Conservation (phyloP, 176 grass and related monocot species). For the Zoysia japonica region DNA sequence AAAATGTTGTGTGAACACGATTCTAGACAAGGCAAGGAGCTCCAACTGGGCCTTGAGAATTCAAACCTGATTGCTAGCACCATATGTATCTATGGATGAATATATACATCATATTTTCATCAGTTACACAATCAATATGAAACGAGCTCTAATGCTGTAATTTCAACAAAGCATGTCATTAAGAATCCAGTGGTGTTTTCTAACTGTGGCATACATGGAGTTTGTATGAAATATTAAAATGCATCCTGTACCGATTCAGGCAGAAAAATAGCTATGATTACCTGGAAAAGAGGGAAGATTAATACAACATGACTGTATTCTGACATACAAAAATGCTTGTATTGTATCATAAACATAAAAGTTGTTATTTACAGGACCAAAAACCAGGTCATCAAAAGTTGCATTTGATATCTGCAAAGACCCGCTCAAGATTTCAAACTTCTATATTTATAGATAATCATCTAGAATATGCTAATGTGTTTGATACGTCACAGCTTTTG, state of each 20-base stretch:
- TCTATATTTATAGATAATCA: not conserved
- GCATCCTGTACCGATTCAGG: not conserved
- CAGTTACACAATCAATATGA: conserved; percentile 3
- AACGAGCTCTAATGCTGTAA: conserved; percentile 17
- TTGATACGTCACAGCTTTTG: conserved; percentile 41
- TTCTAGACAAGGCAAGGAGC: conserved; percentile 5
- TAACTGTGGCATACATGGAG: not conserved
- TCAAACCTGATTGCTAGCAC: not conserved
- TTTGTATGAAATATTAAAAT: not conserved
- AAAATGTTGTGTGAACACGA: not conserved
- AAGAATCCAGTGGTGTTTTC: conserved; percentile 8
- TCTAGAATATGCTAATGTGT: not conserved
- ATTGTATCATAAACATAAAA: not conserved
- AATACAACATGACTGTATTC: not conserved
- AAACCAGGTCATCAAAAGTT: conserved; percentile 19
- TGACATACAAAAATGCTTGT: not conserved
- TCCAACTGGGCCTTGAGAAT: conserved; percentile 21
- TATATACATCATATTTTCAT: conserved; percentile 36
- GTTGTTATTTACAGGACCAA: not conserved
- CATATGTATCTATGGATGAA: not conserved
- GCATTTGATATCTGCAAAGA: conserved; percentile 1
- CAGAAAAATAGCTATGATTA: not conserved
- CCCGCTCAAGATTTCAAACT: conserved; percentile 12
- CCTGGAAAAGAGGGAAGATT: not conserved
- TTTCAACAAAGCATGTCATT: conserved; percentile 20